These are phyloP conservation scores for Monilinia laxa DNA, from an alignment of 2,329 filamentous ascomycete species.

Conservation along the genomic window DNA sequence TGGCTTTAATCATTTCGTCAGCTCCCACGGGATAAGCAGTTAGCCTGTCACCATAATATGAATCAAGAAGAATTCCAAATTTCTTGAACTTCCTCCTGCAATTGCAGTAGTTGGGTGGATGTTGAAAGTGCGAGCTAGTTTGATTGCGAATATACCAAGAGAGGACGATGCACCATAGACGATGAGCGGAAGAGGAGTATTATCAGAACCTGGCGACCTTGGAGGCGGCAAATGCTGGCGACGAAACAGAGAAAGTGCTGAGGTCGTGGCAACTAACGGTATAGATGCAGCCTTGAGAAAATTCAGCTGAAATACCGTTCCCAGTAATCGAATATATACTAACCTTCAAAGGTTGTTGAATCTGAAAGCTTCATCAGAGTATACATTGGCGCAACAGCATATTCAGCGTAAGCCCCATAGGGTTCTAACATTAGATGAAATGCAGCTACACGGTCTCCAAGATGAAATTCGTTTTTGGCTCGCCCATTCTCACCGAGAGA, in stretches of 20 bases:
- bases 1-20: slow-evolving; percentile 40
- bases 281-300: slow-evolving; percentile 43
- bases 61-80: slow-evolving; percentile 48
- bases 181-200: slow-evolving; percentile 38
- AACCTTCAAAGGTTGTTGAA: slow-evolving; percentile 29
- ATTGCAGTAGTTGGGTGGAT: slow-evolving; percentile 60
- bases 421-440: slow-evolving; percentile 51
- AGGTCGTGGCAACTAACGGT: slow-evolving; percentile 45
- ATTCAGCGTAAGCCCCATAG: slow-evolving; percentile 58
- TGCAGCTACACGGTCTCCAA: slow-evolving; percentile 48
- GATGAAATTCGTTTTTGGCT: slow-evolving; percentile 39
- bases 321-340: slow-evolving; percentile 42
- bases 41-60: slow-evolving; percentile 45
- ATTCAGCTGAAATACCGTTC: slow-evolving; percentile 43
- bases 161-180: slow-evolving; percentile 54
- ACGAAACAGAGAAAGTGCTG: slow-evolving; percentile 42
- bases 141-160: slow-evolving; percentile 55
- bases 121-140: slow-evolving; percentile 40
- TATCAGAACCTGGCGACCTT: slow-evolving; percentile 40
- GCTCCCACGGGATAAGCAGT: slow-evolving; percentile 55
- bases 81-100: slow-evolving; percentile 49
- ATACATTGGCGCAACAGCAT: slow-evolving; percentile 53
- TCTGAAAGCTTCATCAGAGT: slow-evolving; percentile 48
- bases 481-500: slow-evolving; percentile 48
- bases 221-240: slow-evolving; percentile 42